Conservation (phyloP, 2,329 filamentous ascomycete species). For the Fusarium humuli region DNA sequence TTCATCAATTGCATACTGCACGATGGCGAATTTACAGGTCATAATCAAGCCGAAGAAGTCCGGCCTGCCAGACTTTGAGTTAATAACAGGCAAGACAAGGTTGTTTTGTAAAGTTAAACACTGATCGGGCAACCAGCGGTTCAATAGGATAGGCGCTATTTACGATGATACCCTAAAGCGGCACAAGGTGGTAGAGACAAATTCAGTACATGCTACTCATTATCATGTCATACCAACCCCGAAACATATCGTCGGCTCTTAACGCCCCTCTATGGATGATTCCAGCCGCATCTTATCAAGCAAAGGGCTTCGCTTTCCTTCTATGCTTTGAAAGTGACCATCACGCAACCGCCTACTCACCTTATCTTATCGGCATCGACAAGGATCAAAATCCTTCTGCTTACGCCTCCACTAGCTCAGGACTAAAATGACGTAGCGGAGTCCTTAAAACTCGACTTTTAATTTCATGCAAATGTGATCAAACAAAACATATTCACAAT, state of each 20-base stretch:
- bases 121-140: not conserved
- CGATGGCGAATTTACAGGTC: not conserved
- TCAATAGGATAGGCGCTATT: not conserved
- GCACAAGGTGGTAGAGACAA: not conserved
- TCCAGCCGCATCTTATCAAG: not conserved
- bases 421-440: not conserved
- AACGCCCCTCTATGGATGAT: not conserved
- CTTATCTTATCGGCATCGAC: not conserved
- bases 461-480: not conserved
- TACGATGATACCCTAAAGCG: not conserved
- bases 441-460: not conserved
- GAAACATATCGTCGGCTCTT: not conserved
- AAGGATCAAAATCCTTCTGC: not conserved
- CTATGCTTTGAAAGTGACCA: not conserved
- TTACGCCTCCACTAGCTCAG: not conserved
- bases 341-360: not conserved
- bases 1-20: accelerated
- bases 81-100: not conserved
- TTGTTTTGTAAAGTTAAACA: not conserved
- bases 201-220: not conserved
- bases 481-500: not conserved
- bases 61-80: accelerated
- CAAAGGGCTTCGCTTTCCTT: not conserved
- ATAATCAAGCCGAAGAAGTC: not conserved
- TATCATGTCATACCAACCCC: not conserved